Evolutionary conservation across 2,329 filamentous ascomycete species (phyloP).

Genomic region (Ascosphaera pollenicola): DNA sequence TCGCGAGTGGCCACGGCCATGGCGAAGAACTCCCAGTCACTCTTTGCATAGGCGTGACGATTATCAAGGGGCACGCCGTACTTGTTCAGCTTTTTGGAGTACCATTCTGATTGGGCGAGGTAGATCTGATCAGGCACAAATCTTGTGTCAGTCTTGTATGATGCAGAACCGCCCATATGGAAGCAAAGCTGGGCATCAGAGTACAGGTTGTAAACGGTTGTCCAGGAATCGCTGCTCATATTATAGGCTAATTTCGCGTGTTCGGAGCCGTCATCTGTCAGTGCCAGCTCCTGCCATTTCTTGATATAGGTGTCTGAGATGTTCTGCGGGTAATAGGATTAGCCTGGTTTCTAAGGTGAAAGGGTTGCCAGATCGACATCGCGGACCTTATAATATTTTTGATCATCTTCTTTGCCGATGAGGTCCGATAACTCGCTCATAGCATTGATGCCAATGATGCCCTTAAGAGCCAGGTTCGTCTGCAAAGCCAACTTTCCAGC

Average conservation of each 20-base stretch:
- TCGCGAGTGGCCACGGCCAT: conserved; percentile 51
- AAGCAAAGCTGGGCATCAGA: conserved; percentile 64
- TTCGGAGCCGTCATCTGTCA: conserved; percentile 39
- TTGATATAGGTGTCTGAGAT: conserved; percentile 44
- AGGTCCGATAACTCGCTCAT: conserved; percentile 49
- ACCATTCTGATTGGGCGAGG: conserved; percentile 61
- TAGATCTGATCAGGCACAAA: conserved; percentile 62
- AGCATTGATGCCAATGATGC: conserved; percentile 60
- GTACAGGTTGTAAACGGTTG: conserved; percentile 69
- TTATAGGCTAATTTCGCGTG: conserved; percentile 65
- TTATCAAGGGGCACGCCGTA: conserved; percentile 69
- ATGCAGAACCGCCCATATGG: conserved; percentile 32
- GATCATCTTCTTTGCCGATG: conserved; percentile 34
- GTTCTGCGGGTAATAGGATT: conserved; percentile 14
- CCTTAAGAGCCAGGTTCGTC: conserved; percentile 65
- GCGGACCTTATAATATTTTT: conserved; percentile 31
- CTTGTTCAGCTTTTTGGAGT: conserved; percentile 52
- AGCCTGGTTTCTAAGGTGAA: background rate
- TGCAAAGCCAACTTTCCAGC: conserved; percentile 58
- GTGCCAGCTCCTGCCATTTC: conserved; percentile 49
- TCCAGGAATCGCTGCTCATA: conserved; percentile 50
- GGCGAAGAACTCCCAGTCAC: conserved; percentile 79
- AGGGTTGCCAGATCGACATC: background rate
- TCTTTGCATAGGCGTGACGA: conserved; percentile 67
- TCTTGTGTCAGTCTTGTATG: conserved; percentile 16